Evolutionary conservation across 1,284 basidiomycete genomes (phyloP).

Genomic region (Boletus sp.): DNA sequence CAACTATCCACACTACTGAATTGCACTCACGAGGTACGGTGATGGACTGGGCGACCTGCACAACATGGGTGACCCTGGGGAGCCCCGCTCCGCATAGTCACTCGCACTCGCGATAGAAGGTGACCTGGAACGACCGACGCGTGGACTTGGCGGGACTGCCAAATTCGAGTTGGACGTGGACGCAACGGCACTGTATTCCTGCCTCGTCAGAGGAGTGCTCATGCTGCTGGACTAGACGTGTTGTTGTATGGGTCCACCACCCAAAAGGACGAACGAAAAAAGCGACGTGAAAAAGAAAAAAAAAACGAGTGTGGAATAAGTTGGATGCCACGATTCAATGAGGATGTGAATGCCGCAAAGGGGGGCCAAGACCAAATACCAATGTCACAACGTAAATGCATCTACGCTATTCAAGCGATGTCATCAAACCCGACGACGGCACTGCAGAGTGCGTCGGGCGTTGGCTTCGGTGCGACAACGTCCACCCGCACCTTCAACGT

Average conservation of each 20-base stretch:
- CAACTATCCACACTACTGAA: not conserved
- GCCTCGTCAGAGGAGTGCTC: constrained; percentile 25
- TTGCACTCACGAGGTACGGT: constrained; percentile 23
- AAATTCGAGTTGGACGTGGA: constrained; percentile 28
- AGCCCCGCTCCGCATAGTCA: constrained; percentile 18
- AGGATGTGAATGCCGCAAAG: not conserved
- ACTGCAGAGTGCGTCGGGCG: constrained; percentile 47
- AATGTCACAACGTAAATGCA: constrained; percentile 14
- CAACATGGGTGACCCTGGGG: constrained; percentile 11
- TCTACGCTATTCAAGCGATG: constrained; percentile 4
- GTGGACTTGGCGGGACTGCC: constrained; percentile 16
- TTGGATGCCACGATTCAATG: not conserved
- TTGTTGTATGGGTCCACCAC: not conserved
- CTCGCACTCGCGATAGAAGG: constrained; percentile 19
- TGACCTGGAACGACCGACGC: constrained; percentile 14
- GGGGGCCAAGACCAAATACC: constrained; percentile 1
- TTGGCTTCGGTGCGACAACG: constrained; percentile 55
- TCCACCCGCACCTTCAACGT: constrained; percentile 49
- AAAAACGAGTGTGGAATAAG: constrained; percentile 13
- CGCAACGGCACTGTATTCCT: constrained; percentile 29
- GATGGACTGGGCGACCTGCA: constrained; percentile 30
- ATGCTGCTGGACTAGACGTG: constrained; percentile 14
- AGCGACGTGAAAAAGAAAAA: constrained; percentile 3
- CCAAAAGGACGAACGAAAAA: not conserved
- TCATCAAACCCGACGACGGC: constrained; percentile 35